Conservation (phyloP, 2,329 filamentous ascomycete species). For the Fusarium nematophilum region DNA sequence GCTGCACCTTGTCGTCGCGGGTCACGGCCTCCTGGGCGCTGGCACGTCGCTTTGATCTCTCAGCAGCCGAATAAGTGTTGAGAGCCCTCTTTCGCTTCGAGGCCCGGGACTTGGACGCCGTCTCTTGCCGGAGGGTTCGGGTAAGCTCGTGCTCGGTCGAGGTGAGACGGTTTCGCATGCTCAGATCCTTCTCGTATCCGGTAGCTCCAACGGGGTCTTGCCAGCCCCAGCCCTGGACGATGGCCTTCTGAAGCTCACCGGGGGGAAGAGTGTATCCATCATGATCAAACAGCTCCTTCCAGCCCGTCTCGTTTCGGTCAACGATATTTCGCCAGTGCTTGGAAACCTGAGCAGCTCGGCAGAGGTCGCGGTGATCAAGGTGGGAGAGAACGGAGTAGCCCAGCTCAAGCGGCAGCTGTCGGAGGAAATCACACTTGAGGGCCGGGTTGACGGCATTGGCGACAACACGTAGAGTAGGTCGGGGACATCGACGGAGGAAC, state of each 20-base stretch:
- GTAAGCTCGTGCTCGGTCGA: slow-evolving; percentile 65
- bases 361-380: slow-evolving; percentile 86
- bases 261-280: slow-evolving; percentile 84
- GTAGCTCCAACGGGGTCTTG: slow-evolving; percentile 83
- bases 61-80: slow-evolving; percentile 56
- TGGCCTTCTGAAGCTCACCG: slow-evolving; percentile 86
- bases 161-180: slow-evolving; percentile 64
- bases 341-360: slow-evolving; percentile 90
- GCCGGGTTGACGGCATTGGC: slow-evolving; percentile 93
- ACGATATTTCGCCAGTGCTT: slow-evolving; percentile 93
- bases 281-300: slow-evolving; percentile 90
- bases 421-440: slow-evolving; percentile 92
- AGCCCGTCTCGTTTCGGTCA: slow-evolving; percentile 93
- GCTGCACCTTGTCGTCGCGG: slow-evolving; percentile 56
- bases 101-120: slow-evolving; percentile 57
- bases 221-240: slow-evolving; percentile 96
- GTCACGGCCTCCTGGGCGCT: slow-evolving; percentile 59
- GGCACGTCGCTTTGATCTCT: slow-evolving; percentile 65
- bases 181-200: slow-evolving; percentile 85
- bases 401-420: slow-evolving; percentile 84
- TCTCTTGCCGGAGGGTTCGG: slow-evolving; percentile 55
- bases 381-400: slow-evolving; percentile 89
- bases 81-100: slow-evolving; percentile 69
- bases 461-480: slow-evolving; percentile 89
- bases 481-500: slow-evolving; percentile 86